Evolutionary conservation across 345 rosid genomes (phyloP), one percentile per base, ranked within the genome.

Genomic region (Salix koriyanagi): DNA sequence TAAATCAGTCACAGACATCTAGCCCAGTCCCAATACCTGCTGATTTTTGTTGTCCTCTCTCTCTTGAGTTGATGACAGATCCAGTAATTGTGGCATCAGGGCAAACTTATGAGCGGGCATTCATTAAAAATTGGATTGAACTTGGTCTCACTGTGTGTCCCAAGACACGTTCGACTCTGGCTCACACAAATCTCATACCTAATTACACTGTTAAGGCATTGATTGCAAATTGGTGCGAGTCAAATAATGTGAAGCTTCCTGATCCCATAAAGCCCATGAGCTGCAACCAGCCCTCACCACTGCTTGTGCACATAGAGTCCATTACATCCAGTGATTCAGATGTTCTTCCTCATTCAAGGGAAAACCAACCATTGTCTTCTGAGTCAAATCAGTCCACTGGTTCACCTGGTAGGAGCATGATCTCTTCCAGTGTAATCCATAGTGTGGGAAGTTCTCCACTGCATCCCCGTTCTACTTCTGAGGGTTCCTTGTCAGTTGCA

Each of bases 21-120:
- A 94, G 97, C 79, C 90, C 90, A 6, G 85, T 94, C 62, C 86
- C 97, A 77, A 96, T 96, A 79, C 98, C 97, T 46, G 79, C 97
- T n/a, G 99, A 96, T 84, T 96, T 94, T 80, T 92, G 95, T 78
- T 94, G 98, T 69, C 99, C 98, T 74, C 91, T 96, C 18, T 96
- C 99, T 5, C 96, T 94, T 56, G 97, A 92, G 83, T 88, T 96
- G 84, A 96, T 96, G 99, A 89, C 92, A 28, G 97, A 94, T 88
- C 99, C 98, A 37, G 98, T 96, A 70, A 94, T 96, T 79, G 96
- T 92, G 50, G 89, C 95, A 73, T 90, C 97, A 48, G 98, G 99
- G 72, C 96, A 96, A 85, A 96, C 99, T 39, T 96, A 94, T 64
- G 99, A 96, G 80, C 85, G 88, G 73, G 96, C 89, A 7, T 94